Evolutionary conservation across 345 rosid species (phyloP), one percentile per base, ranked within the genome.

Genomic region (Trapa bicornis): DNA sequence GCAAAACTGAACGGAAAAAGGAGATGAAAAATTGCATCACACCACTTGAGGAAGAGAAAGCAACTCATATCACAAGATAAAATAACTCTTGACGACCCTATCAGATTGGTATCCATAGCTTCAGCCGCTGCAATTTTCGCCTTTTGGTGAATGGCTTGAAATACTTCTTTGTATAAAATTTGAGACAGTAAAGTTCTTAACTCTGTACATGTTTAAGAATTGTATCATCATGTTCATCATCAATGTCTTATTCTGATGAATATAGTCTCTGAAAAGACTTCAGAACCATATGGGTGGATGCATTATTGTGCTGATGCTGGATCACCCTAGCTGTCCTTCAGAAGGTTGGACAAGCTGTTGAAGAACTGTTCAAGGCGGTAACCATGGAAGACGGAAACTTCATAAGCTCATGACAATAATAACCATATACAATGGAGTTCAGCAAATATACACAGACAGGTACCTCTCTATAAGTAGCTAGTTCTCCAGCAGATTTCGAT

Each of bases 401-500:
- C 32, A 33, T 45, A 45, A 45, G 48, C 48, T 11, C 43, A 41
- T 4, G 43, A 37, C 0, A 39, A 2, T 53, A 54, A n/a, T 41
- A 45, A 65, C 5, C 36, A 36, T 22, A 29, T 22, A 22, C n/a
- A 35, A 12, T 43, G 1, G 1, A 42, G 16, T 66, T 66, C 33
- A 54, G 38, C 16, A 17, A 41, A 5, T 15, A 42, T 36, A 57
- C 6, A 45, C 8, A 37, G 42, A 15, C 39, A 37, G 61, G 2
- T 64, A 87, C 97, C 90, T 88, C 86, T 72, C 79, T 81, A 77
- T 88, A 90, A 37, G 78, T 64, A 60, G 74, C 72, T 57, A 83
- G 70, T 72, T 90, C 86, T 70, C 92, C 96, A 64, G 84, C 85
- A 41, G 94, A 80, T 81, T 88, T 89, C 64, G 97, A 83, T 80